Evolutionary conservation across 2,329 filamentous ascomycete species (phyloP).

Genomic region (Allantophomopsis lycopodina): DNA sequence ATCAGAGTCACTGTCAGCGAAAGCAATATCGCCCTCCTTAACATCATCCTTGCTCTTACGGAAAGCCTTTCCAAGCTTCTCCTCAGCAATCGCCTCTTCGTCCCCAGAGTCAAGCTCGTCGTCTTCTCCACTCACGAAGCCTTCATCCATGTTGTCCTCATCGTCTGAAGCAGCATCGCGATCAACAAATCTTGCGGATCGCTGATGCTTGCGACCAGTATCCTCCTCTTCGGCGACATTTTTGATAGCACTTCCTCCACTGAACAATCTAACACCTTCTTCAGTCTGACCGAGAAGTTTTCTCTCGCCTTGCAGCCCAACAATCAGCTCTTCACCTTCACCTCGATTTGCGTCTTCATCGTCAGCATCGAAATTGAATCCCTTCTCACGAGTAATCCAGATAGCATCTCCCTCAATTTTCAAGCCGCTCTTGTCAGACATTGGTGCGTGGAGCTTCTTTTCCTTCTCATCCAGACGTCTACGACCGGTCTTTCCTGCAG

Average conservation of each 20-base stretch:
- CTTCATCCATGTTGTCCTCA: conserved; percentile 41
- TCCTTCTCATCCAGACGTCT: conserved; percentile 88
- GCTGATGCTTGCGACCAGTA: conserved; percentile 43
- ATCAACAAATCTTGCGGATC: conserved; percentile 43
- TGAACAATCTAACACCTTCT: conserved; percentile 75
- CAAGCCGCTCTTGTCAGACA: conserved; percentile 94
- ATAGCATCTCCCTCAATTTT: conserved; percentile 96
- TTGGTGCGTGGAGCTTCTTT: conserved; percentile 89
- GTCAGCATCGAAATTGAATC: conserved; percentile 63
- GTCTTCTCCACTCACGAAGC: conserved; percentile 38
- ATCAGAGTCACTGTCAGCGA: conserved; percentile 95
- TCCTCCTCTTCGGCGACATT: conserved; percentile 43
- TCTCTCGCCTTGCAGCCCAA: conserved; percentile 74
- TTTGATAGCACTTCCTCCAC: conserved; percentile 56
- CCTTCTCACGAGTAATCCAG: conserved; percentile 63
- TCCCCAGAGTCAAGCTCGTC: conserved; percentile 31
- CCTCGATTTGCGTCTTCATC: conserved; percentile 58
- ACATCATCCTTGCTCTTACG: conserved; percentile 34
- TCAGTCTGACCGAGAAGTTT: conserved; percentile 71
- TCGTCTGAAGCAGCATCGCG: conserved; percentile 42
- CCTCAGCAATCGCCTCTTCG: conserved; percentile 42
- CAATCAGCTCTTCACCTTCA: conserved; percentile 90
- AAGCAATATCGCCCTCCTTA: conserved; percentile 62
- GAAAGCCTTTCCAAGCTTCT: conserved; percentile 48
- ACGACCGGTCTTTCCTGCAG: conserved; percentile 67